Conservation (phyloP, 352 stramenopile genomes). For the Pythium vanterpoolii region DNA sequence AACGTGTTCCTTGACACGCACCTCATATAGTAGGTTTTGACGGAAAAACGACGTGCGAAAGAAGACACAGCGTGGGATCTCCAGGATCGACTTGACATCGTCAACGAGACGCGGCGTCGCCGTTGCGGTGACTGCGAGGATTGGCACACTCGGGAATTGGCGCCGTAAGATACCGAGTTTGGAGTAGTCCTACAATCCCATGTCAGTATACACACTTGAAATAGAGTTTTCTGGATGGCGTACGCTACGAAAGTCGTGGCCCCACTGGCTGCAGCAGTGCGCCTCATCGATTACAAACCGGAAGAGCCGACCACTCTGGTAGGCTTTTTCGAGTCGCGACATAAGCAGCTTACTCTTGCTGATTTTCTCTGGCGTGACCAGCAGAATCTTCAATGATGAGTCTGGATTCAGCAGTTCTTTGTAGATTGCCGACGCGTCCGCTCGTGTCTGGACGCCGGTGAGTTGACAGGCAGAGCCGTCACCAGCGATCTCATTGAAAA, state of each 20-base stretch:
- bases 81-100: conserved; percentile 72
- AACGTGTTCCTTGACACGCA: conserved; percentile 28
- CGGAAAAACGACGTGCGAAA: conserved; percentile 90
- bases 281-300: conserved; percentile 94
- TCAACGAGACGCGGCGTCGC: conserved; percentile 69
- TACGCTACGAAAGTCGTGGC: conserved; percentile 80
- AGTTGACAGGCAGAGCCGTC: conserved; percentile 45
- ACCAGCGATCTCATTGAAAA: conserved; percentile 68
- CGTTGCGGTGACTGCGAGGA: conserved; percentile 90
- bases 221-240: background rate
- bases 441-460: conserved; percentile 50
- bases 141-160: conserved; percentile 87
- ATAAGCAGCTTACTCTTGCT: conserved; percentile 87
- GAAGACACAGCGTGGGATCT: conserved; percentile 73
- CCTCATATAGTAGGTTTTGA: conserved; percentile 89
- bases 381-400: conserved; percentile 68
- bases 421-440: conserved; percentile 56
- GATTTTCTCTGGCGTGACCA: conserved; percentile 93
- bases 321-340: conserved; percentile 89
- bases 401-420: conserved; percentile 78
- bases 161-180: conserved; percentile 90
- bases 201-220: background rate
- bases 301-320: conserved; percentile 69
- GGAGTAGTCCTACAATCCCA: conserved; percentile 77
- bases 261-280: conserved; percentile 84